Percentiles rank a stretch among this genome's conserved stretches.
Evolutionary conservation across 2,329 filamentous ascomycete genomes (phyloP).

Genomic region (Alternaria brassicae): DNA sequence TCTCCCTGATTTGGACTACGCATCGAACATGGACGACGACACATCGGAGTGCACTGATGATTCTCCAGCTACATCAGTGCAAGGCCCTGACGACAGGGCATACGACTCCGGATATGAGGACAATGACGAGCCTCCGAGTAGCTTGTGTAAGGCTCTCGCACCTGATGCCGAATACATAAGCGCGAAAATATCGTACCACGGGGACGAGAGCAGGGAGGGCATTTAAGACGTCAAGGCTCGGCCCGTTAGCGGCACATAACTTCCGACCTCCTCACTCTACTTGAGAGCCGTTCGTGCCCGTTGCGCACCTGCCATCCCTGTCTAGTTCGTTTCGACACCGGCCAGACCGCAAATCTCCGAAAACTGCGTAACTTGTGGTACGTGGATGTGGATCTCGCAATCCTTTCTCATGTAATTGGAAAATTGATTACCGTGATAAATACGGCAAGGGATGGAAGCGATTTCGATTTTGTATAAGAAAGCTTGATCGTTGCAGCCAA

Average conservation of each 20-base stretch:
- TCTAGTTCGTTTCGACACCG: constrained; percentile 4
- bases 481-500: neutral
- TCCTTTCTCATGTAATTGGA: constrained; percentile 4
- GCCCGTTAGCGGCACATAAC: neutral
- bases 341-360: neutral
- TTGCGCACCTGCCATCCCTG: constrained; percentile 1
- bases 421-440: neutral
- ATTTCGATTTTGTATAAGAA: neutral
- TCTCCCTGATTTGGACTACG: neutral
- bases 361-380: neutral
- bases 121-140: no score
- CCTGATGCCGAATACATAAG: neutral
- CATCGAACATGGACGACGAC: neutral
- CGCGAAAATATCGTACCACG: neutral
- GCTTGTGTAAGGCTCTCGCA: neutral
- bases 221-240: neutral
- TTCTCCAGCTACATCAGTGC: neutral
- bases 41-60: neutral
- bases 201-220: neutral
- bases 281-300: neutral
- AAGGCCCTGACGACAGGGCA: neutral
- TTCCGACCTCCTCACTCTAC: neutral
- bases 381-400: neutral
- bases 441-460: neutral
- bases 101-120: neutral